phyloP scores from a whole-genome alignment of 345 rosid species.

The Aquilaria yunnanensis region DNA sequence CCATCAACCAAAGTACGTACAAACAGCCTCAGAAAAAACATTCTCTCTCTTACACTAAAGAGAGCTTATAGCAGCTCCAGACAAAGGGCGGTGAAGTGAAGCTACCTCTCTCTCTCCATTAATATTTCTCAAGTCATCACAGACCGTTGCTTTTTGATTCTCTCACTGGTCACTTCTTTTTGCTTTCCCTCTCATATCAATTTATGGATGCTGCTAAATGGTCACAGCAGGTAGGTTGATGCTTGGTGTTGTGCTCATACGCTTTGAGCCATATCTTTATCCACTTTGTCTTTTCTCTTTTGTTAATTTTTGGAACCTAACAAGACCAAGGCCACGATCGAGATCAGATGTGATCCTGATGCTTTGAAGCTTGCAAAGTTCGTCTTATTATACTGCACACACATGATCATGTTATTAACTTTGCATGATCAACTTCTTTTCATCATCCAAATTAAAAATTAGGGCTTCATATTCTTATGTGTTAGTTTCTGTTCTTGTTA shows the following conservation, averaged over 20 bases:
- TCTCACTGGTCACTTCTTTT: constrained; percentile 10
- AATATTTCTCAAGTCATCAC: constrained; percentile 34
- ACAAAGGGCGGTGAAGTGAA: constrained; percentile 34
- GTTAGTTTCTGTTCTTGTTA: too few species aligned
- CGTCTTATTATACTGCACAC: constrained; percentile 1
- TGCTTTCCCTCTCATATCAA: constrained; percentile 20
- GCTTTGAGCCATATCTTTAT: not conserved
- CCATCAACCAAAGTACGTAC: constrained; percentile 15
- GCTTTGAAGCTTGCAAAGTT: constrained; percentile 11
- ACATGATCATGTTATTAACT: too few species aligned
- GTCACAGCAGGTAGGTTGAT: constrained; percentile 43
- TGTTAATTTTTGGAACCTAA: constrained; percentile 5
- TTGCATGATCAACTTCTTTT: constrained; percentile 8
- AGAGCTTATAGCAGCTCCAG: constrained; percentile 30
- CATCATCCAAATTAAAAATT: constrained; percentile 19
- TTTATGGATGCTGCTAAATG: constrained; percentile 46
- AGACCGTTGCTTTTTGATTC: constrained; percentile 22
- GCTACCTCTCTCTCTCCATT: constrained; percentile 20
- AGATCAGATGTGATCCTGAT: constrained; percentile 17
- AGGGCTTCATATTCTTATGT: constrained; percentile 1
- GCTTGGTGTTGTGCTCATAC: not conserved
- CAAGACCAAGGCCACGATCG: constrained; percentile 8
- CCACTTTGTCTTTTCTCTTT: not conserved
- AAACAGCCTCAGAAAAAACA: constrained; percentile 35
- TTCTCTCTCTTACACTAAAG: constrained; percentile 44